Evolutionary conservation across 1,284 basidiomycete species (phyloP), one percentile per base, ranked within the genome.

Genomic region (Ganoderma leucocontextum): DNA sequence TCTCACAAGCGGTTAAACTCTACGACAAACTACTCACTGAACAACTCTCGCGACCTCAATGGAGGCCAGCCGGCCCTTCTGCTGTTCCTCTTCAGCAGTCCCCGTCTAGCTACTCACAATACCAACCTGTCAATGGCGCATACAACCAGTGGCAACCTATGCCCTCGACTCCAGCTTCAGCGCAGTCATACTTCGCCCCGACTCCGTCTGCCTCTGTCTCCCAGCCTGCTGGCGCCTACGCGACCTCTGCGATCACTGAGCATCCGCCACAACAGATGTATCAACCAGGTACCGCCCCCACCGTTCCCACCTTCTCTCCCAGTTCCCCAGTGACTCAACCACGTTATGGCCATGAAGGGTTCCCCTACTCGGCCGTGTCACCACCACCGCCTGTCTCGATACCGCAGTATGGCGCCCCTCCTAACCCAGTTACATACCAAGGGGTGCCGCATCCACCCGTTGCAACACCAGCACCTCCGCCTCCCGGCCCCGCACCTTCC

Each of bases 1-100:
- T 98, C 2, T 94, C 95, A 0, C 90, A 97, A 79, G 95, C 95
- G 0, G 95, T 98, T 57, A 92, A 92, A 73, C 82, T 97, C 2
- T 98, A 98, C 78, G 96, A 98, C 75, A 87, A 91, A 64, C 83
- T 98, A 17, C 83, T 98, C 58, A 95, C 95, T 42, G 89, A 95
- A 65, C 96, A 98, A 74, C 83, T 96, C 3, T 84, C 88, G 12
- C 89, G 88, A 57, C 91, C 91, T 3, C 81, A 86, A 41, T 92
- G 92, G 90, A 83, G 87, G 65, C 74, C 85, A 8, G 74, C 62
- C 1, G 47, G 82, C 25, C 77, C 79, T 36, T 72, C 78, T 58
- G 72, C 77, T 33, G 72, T 79, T 39, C 70, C 73, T 4, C 66
- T 58, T 65, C 72, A 65, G 66, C 72, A 74, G 10, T 62, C 74